Percentiles rank a stretch among this genome's conserved stretches.
These are phyloP conservation scores for Theileria annulata DNA, from an alignment of 169 alveolate genomes.

Conservation along the genomic window DNA sequence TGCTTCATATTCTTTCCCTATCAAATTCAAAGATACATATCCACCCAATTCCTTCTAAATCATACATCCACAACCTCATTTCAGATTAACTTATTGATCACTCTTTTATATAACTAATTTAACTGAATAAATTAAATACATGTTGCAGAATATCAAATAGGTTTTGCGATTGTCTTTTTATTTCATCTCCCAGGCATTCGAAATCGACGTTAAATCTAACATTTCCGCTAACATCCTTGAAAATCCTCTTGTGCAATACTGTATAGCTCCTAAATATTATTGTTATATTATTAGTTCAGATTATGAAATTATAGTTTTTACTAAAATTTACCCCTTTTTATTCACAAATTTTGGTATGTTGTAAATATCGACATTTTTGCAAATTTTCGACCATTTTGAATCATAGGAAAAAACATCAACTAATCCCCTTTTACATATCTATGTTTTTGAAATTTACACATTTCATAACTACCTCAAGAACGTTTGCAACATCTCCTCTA, in stretches of 20 bases:
- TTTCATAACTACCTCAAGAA: background rate
- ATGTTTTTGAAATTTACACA: background rate
- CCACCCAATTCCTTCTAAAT: conserved; percentile 9
- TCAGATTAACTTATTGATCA: no score
- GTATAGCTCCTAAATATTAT: background rate
- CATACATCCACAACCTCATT: background rate
- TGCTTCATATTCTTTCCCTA: conserved; percentile 14
- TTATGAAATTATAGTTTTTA: background rate
- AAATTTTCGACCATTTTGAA: background rate
- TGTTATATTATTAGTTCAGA: background rate
- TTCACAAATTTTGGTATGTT: background rate
- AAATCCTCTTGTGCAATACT: conserved; percentile 10
- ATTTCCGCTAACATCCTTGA: conserved; percentile 4
- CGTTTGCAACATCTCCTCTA: conserved; percentile 5
- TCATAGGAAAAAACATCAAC: conserved; percentile 3
- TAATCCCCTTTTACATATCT: conserved; percentile 3
- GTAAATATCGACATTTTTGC: conserved; percentile 19
- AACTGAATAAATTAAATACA: background rate
- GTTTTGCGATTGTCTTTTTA: conserved; percentile 3
- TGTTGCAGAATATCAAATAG: conserved; percentile 1
- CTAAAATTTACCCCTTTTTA: background rate
- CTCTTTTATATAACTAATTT: background rate
- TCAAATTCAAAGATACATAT: conserved; percentile 11
- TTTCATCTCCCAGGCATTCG: conserved; percentile 11
- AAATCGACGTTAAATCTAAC: conserved; percentile 21